These are phyloP conservation scores for Cairneyella variabilis DNA, from an alignment of 495 filamentous ascomycete species.

Conservation along the genomic window DNA sequence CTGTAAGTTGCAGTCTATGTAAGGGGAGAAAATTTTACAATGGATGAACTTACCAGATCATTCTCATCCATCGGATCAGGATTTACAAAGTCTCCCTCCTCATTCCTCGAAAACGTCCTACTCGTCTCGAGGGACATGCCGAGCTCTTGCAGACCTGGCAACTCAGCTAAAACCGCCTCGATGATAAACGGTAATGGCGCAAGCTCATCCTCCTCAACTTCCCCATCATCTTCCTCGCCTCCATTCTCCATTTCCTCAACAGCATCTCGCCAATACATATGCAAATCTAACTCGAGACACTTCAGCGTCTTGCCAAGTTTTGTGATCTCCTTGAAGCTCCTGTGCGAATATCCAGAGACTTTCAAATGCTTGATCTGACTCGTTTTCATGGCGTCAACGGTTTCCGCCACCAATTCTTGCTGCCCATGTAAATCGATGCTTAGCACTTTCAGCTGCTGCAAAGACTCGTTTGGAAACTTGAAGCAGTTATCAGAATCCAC, in stretches of 20 bases:
- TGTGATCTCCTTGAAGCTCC: neutral
- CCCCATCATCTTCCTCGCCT: neutral
- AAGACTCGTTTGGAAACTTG: neutral
- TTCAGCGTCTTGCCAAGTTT: neutral
- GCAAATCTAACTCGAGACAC: neutral
- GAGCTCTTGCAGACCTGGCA: neutral
- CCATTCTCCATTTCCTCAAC: neutral
- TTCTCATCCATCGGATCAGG: neutral
- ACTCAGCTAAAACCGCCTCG: neutral
- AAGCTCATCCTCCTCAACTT: neutral
- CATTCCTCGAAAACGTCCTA: neutral
- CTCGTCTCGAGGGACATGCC: neutral
- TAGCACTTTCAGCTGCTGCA: neutral
- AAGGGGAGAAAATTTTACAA: neutral
- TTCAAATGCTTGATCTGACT: neutral
- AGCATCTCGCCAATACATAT: neutral
- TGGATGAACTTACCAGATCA: neutral
- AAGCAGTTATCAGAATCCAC: neutral
- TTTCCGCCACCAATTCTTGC: neutral
- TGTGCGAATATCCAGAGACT: neutral
- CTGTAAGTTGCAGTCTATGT: neutral
- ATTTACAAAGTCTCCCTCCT: neutral
- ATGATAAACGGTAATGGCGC: neutral
- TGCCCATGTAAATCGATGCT: too few species aligned
- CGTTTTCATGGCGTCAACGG: too few species aligned